These are phyloP conservation scores for Septoria petroselini DNA, from an alignment of 2,329 filamentous ascomycete species.

Conservation along the genomic window DNA sequence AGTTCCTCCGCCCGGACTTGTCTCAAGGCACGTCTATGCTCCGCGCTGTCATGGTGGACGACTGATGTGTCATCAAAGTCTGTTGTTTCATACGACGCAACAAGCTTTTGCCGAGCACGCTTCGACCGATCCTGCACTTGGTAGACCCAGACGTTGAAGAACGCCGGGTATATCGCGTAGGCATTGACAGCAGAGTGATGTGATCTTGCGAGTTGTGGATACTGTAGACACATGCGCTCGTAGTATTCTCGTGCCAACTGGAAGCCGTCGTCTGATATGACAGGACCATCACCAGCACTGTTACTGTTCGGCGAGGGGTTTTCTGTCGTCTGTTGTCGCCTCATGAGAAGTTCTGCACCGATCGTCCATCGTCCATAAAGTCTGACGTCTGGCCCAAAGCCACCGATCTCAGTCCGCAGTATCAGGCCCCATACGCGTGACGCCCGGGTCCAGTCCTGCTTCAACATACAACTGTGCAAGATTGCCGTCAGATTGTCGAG, in stretches of 20 bases:
- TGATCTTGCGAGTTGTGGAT: constrained; percentile 64
- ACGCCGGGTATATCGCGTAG: constrained; percentile 74
- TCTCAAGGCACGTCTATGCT: constrained; percentile 33
- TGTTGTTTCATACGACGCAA: constrained; percentile 18
- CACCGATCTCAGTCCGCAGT: constrained; percentile 58
- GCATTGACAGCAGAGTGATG: constrained; percentile 59
- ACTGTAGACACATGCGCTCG: constrained; percentile 71
- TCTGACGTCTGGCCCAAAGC: constrained; percentile 64
- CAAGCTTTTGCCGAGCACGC: constrained; percentile 38
- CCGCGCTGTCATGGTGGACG: constrained; percentile 5
- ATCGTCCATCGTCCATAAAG: constrained; percentile 72
- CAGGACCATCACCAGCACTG: constrained; percentile 1
- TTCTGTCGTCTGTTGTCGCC: constrained; percentile 38
- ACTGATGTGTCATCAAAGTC: constrained; percentile 4
- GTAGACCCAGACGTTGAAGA: constrained; percentile 79
- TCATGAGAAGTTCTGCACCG: constrained; percentile 78
- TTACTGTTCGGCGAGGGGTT: constrained; percentile 7
- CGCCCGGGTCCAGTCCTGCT: constrained; percentile 68
- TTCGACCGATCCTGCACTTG: constrained; percentile 61
- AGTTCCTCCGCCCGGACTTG: constrained; percentile 45
- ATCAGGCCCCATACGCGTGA: constrained; percentile 73
- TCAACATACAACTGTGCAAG: constrained; percentile 68
- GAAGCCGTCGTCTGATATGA: constrained; percentile 47
- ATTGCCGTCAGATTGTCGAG: constrained; percentile 65
- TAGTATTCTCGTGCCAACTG: constrained; percentile 66